Evolutionary conservation across 2,329 filamentous ascomycete species (phyloP).

Genomic region (Cladosporium phlei): DNA sequence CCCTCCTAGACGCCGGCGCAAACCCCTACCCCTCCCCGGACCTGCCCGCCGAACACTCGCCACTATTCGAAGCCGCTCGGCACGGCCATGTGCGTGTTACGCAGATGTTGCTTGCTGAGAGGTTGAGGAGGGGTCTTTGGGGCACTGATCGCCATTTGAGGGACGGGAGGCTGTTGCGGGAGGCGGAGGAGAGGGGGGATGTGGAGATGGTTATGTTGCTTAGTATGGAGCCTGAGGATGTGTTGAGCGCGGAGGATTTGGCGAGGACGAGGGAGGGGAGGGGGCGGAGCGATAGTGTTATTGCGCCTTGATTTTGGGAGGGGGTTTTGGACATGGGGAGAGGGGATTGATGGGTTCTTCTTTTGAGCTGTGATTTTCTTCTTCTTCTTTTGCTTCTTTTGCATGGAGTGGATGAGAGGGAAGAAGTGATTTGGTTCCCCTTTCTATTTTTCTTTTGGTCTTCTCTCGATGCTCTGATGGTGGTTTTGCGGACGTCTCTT

Average conservation of each 20-base stretch:
- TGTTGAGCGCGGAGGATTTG: slow-evolving; percentile 7
- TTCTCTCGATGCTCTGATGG: background rate
- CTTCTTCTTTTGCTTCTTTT: background rate
- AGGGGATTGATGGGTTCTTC: too few relatives aligned
- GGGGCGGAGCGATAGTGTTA: slow-evolving; percentile 6
- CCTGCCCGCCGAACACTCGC: slow-evolving; percentile 5
- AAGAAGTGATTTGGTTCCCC: background rate
- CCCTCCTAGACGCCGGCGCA: slow-evolving; percentile 1
- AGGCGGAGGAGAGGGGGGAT: slow-evolving; percentile 11
- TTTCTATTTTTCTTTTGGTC: background rate
- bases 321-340: too few relatives aligned
- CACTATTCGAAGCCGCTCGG: slow-evolving; percentile 6
- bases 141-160: slow-evolving; percentile 5
- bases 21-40: slow-evolving; percentile 3
- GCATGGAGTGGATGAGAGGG: background rate
- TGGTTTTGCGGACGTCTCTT: too few relatives aligned
- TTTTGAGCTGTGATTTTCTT: background rate
- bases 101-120: slow-evolving; percentile 7
- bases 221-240: slow-evolving; percentile 3
- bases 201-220: slow-evolving; percentile 10
- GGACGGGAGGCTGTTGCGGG: slow-evolving; percentile 3
- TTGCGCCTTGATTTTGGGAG: background rate
- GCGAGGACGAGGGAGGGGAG: slow-evolving; percentile 1
- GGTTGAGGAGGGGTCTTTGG: slow-evolving; percentile 10
- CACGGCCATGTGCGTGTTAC: slow-evolving; percentile 1